Conservation (phyloP, 2,329 filamentous ascomycete species). For the Ophiostoma ulmi region DNA sequence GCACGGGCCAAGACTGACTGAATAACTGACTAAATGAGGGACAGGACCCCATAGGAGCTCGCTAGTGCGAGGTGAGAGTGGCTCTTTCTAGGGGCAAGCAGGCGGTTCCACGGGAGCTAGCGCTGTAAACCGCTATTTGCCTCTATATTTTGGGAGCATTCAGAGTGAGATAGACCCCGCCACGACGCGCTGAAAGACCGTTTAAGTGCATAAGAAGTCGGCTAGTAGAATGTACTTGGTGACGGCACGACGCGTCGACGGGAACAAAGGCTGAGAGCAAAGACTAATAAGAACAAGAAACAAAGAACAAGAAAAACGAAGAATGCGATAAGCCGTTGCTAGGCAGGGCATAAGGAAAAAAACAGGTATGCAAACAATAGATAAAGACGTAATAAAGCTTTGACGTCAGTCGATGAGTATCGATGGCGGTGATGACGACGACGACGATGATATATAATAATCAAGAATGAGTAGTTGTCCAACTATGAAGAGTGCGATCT, state of each 20-base stretch:
- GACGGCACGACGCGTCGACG: constrained; percentile 5
- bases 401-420: neutral
- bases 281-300: neutral
- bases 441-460: neutral
- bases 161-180: neutral
- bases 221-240: neutral
- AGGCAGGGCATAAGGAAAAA: neutral
- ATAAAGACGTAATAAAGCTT: neutral
- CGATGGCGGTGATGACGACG: neutral
- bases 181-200: neutral
- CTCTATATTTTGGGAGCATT: constrained; percentile 6
- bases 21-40: neutral
- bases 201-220: neutral
- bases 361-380: no score
- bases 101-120: constrained; percentile 11
- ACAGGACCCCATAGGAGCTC: neutral
- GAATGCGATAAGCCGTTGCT: neutral
- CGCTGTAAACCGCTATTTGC: constrained; percentile 11
- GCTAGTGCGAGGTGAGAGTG: neutral
- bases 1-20: constrained; percentile 1
- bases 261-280: neutral
- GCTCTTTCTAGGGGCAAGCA: neutral
- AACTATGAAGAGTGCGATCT: neutral
- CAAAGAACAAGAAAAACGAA: neutral
- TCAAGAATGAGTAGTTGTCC: neutral